phyloP scores from a whole-genome alignment of 2,329 filamentous ascomycete genomes.

The Sclerotiophoma versabilis region DNA sequence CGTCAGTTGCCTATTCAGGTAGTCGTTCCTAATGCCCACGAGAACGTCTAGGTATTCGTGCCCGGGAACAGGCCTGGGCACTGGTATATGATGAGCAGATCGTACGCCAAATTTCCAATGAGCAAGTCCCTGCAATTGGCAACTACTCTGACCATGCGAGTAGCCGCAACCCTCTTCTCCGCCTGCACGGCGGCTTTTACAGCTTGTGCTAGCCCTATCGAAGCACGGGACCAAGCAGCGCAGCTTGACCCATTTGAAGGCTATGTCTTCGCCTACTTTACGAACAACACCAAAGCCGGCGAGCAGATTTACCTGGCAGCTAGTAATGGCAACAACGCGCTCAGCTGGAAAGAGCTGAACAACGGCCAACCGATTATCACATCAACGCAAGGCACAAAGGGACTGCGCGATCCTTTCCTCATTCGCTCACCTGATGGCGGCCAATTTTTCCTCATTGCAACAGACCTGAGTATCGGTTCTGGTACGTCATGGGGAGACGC shows the following conservation, averaged over 20 bases:
- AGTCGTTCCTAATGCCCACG: slow-evolving; percentile 2
- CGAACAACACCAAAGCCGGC: slow-evolving; percentile 52
- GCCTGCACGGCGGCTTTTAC: slow-evolving; percentile 6
- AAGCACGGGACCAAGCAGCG: slow-evolving; percentile 41
- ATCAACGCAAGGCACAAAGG: slow-evolving; percentile 57
- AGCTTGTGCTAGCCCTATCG: slow-evolving; percentile 2
- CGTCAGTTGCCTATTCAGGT: slow-evolving; percentile 6
- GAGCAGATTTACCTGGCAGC: slow-evolving; percentile 63
- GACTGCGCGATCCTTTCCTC: slow-evolving; percentile 62
- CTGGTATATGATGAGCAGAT: slow-evolving; percentile 9
- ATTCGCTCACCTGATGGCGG: slow-evolving; percentile 60
- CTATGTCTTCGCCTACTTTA: slow-evolving; percentile 63
- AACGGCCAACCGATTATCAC: slow-evolving; percentile 55
- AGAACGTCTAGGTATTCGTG: background rate
- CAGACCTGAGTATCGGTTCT: slow-evolving; percentile 62
- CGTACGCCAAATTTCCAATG: background rate
- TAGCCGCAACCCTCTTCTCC: slow-evolving; percentile 4
- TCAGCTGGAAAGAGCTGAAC: slow-evolving; percentile 61
- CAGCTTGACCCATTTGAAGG: slow-evolving; percentile 50
- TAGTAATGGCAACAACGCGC: slow-evolving; percentile 61
- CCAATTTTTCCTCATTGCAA: slow-evolving; percentile 62
- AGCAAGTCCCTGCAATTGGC: background rate
- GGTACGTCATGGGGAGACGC: slow-evolving; percentile 61
- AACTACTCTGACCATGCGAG: slow-evolving; percentile 1
- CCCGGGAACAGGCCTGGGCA: background rate